These are phyloP conservation scores for Beauveria sp. DNA, from an alignment of 2,329 filamentous ascomycete species.

Conservation along the genomic window DNA sequence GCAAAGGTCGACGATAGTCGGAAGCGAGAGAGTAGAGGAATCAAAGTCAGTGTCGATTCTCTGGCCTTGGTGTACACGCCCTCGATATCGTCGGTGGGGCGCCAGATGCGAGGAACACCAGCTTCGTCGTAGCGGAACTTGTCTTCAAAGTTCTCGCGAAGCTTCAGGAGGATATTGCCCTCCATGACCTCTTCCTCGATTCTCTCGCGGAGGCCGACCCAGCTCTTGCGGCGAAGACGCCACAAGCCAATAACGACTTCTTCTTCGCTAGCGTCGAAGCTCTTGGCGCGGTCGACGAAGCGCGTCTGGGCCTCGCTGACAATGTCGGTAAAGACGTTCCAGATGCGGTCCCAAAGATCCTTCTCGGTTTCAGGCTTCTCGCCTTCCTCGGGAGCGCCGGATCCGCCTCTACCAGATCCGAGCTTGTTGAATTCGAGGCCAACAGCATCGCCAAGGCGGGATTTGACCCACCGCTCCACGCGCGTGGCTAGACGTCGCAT, in stretches of 20 bases:
- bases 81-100: slow-evolving; percentile 94
- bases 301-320: slow-evolving; percentile 78
- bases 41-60: slow-evolving; percentile 84
- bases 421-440: slow-evolving; percentile 95
- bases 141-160: slow-evolving; percentile 97
- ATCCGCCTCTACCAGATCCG: slow-evolving; percentile 76
- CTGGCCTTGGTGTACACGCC: slow-evolving; percentile 86
- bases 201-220: slow-evolving; percentile 81
- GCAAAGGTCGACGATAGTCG: slow-evolving; percentile 65
- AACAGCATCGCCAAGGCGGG: slow-evolving; percentile 76
- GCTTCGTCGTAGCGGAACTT: slow-evolving; percentile 97
- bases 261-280: slow-evolving; percentile 84
- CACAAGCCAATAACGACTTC: slow-evolving; percentile 91
- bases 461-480: slow-evolving; percentile 89
- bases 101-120: slow-evolving; percentile 93
- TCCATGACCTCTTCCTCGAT: slow-evolving; percentile 98
- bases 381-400: slow-evolving; percentile 69
- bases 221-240: slow-evolving; percentile 88
- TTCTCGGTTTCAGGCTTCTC: slow-evolving; percentile 69
- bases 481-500: slow-evolving; percentile 88
- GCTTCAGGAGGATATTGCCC: slow-evolving; percentile 88
- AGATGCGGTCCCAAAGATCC: slow-evolving; percentile 93
- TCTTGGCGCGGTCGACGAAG: slow-evolving; percentile 82
- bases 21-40: slow-evolving; percentile 83
- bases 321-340: slow-evolving; percentile 74